phyloP scores from a whole-genome alignment of 805 yeast species.

The Clavispora phyllophila region DNA sequence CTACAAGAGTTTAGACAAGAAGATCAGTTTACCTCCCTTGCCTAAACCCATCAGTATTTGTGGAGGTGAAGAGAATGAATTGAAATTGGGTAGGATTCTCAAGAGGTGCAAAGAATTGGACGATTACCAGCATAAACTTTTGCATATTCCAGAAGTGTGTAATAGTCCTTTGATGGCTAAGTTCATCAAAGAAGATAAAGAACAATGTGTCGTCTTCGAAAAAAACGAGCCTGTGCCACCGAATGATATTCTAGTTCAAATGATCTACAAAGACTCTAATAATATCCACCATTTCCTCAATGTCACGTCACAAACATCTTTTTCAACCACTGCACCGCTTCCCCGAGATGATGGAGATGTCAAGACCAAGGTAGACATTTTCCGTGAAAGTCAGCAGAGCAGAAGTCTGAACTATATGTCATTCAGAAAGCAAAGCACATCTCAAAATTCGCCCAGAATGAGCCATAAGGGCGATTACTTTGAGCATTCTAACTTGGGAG shows the following conservation, averaged over 20 bases:
- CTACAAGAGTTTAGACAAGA: not conserved
- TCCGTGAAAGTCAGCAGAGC: not conserved
- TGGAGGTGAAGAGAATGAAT: not conserved
- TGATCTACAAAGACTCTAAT: not conserved
- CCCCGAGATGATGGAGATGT: conserved; percentile 3
- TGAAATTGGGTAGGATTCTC: conserved; percentile 6
- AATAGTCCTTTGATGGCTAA: conserved; percentile 3
- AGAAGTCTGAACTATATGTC: not conserved
- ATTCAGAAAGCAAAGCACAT: not conserved
- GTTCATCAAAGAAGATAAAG: conserved; percentile 5
- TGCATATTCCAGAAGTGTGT: conserved; percentile 7
- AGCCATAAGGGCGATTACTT: not conserved
- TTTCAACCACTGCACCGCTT: conserved; percentile 11
- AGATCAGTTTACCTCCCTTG: conserved; percentile 21
- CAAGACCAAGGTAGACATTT: not conserved
- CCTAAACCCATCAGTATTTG: conserved; percentile 24
- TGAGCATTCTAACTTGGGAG: not conserved
- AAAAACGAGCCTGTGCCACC: not conserved
- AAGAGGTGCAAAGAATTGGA: conserved; percentile 22
- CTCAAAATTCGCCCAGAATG: not conserved
- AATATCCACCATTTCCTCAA: not conserved
- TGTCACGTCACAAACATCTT: conserved; percentile 2
- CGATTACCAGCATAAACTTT: conserved; percentile 20
- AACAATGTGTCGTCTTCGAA: not conserved
- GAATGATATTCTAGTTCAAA: not conserved